Base-by-base conservation (phyloP, 106 monocot species). In the Amphibolis antarctica region DNA sequence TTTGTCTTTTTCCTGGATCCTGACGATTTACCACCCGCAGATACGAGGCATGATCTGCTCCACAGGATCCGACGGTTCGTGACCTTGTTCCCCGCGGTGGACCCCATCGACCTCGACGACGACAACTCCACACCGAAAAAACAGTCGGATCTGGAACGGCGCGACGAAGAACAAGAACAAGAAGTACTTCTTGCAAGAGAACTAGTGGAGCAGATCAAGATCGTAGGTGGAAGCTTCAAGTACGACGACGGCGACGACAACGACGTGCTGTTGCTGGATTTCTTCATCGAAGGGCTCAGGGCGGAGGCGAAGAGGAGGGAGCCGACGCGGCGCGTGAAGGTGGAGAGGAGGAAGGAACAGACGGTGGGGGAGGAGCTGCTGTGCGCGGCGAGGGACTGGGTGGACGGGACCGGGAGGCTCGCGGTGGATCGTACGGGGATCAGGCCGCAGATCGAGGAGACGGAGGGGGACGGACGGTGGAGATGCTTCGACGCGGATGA, bases 21-120 rank as follows among this genome's bases (percentile, higher is more conserved):
- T 29, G 24, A 28, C 58, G 10, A 15, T 29, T 59, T 59, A 17
- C 23, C 29, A 12, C 29, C 57, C 12, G 59, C 77, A 89, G 88
- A 79, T 43, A 66, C 79, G 13, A 79, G 67, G 62, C 46, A 66
- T 45, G 77, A 80, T 66, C 76, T 77, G 13, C 71, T 85, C 31
- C 74, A 79, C 43, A 82, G 75, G 69, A 79, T 81, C 64, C 46
- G 71, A 71, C 76, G 76, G 73, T 79, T 85, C 60, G 84, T 81
- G n/a, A 74, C 64, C 42, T 58, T 81, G 30, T 69, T 71, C 5
- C 53, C 61, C 42, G 31, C 77, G 43, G 70, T 63, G 0, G 46
- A 54, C 20, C 73, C 71, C 13, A 29, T 77, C 0, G 68, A 79
- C 29, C 83, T 79, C 27, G 63, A 78, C 10, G 57, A 55, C 10